A percentile compares a stretch with the other conserved stretches of the same genome.
These are phyloP conservation scores for Auriculariales sp. DNA, from an alignment of 768 basidiomycete genomes.

Conservation along the genomic window DNA sequence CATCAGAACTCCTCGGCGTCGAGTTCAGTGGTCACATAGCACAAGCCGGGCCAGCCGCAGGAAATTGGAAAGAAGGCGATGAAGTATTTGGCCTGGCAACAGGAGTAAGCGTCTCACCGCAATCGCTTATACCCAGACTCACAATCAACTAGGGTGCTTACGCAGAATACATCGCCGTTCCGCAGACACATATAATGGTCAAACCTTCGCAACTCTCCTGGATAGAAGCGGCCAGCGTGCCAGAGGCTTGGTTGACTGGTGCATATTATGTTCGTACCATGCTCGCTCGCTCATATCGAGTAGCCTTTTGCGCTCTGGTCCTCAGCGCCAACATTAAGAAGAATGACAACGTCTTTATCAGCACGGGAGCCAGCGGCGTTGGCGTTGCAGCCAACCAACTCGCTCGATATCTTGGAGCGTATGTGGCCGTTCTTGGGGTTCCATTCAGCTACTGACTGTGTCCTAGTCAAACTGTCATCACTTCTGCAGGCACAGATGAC, in stretches of 20 bases:
- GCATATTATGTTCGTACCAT: neutral
- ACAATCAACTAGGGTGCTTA: conserved; percentile 57
- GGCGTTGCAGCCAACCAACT: conserved; percentile 23
- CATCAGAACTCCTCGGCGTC: conserved; percentile 22
- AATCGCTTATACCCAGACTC: no score
- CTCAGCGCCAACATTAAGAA: conserved; percentile 21
- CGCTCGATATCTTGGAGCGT: conserved; percentile 10
- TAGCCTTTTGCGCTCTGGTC: conserved; percentile 24
- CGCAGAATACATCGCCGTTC: conserved; percentile 43
- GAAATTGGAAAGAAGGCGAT: conserved; percentile 18
- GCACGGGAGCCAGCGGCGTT: conserved; percentile 26
- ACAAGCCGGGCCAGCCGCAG: conserved; percentile 13
- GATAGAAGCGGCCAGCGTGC: conserved; percentile 24
- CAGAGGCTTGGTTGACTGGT: conserved; percentile 30
- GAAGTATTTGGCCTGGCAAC: conserved; percentile 25
- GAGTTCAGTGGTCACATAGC: conserved; percentile 24
- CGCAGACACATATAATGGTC: conserved; percentile 9
- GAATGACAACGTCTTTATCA: conserved; percentile 25
- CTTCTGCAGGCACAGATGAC: conserved; percentile 20
- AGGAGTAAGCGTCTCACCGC: conserved; percentile 14
- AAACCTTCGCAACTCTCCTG: conserved; percentile 24
- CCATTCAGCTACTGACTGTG: conserved; percentile 3
- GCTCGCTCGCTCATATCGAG: neutral
- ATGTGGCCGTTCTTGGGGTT: neutral
- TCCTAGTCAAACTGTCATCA: conserved; percentile 17